A percentile compares a stretch with the other conserved stretches of the same genome.
These are phyloP conservation scores for Rhynchosporium secalis DNA, from an alignment of 2,329 filamentous ascomycete genomes.

Conservation along the genomic window DNA sequence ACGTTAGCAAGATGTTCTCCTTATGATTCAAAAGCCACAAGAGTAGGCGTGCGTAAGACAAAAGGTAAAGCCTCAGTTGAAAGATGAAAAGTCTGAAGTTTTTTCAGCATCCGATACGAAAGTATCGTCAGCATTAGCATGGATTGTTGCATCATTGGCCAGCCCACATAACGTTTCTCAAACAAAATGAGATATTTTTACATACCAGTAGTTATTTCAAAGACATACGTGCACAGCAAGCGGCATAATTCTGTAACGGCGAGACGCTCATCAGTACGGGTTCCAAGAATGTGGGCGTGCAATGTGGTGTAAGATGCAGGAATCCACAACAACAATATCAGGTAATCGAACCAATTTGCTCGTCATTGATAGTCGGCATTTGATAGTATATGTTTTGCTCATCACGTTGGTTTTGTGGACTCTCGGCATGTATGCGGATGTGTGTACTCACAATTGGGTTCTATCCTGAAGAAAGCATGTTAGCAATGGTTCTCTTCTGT, in stretches of 20 bases:
- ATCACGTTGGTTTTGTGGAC: conserved; percentile 40
- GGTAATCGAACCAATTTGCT: conserved; percentile 44
- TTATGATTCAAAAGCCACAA: not conserved
- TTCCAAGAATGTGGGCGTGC: too few species aligned
- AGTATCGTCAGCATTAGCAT: conserved; percentile 72
- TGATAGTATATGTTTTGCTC: conserved; percentile 48
- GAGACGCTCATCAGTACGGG: not conserved
- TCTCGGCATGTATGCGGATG: not conserved
- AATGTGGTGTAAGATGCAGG: not conserved
- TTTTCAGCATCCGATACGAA: conserved; percentile 58
- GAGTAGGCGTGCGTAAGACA: not conserved
- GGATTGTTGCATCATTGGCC: conserved; percentile 70
- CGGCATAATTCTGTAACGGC: conserved; percentile 10
- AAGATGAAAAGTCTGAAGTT: conserved; percentile 79
- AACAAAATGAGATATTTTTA: conserved; percentile 18
- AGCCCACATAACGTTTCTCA: conserved; percentile 18
- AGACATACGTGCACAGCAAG: not conserved
- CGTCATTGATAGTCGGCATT: conserved; percentile 44
- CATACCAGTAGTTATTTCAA: conserved; percentile 23
- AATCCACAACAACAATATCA: conserved; percentile 33
- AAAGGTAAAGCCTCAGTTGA: conserved; percentile 60
- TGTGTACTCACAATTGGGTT: conserved; percentile 34
- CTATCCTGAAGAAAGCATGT: conserved; percentile 22
- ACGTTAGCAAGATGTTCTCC: not conserved
- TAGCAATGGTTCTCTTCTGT: conserved; percentile 20